Percentiles rank a stretch among this genome's conserved stretches.
These are phyloP conservation scores for Taiwanofungus camphoratus DNA, from an alignment of 1,284 basidiomycete genomes.

Conservation along the genomic window DNA sequence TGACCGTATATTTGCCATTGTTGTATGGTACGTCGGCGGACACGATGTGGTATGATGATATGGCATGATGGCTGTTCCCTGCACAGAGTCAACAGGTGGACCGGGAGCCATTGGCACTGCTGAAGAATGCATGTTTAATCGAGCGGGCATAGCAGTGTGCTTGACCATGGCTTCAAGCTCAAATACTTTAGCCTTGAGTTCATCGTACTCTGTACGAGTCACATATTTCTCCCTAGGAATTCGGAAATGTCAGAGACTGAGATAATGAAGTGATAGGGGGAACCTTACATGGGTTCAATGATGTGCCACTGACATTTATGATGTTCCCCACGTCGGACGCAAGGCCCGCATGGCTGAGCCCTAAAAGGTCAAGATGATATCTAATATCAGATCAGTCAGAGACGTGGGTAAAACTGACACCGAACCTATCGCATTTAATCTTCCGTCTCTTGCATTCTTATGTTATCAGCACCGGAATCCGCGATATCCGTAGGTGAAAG, in stretches of 20 bases:
- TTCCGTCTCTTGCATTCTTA: slow-evolving; percentile 57
- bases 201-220: slow-evolving; percentile 46
- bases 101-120: slow-evolving; percentile 21
- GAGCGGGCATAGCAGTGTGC: slow-evolving; percentile 9
- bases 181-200: slow-evolving; percentile 37
- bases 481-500: slow-evolving; percentile 5
- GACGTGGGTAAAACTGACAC: slow-evolving; percentile 16
- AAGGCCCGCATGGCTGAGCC: slow-evolving; percentile 52
- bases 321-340: slow-evolving; percentile 47
- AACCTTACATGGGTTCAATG: slow-evolving; percentile 48
- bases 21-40: slow-evolving; percentile 7
- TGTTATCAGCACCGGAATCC: slow-evolving; percentile 10
- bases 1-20: slow-evolving; percentile 17
- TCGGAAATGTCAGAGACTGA: background rate
- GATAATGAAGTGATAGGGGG: background rate
- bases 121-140: slow-evolving; percentile 14
- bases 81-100: slow-evolving; percentile 21
- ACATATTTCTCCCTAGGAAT: slow-evolving; percentile 49
- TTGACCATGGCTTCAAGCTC: slow-evolving; percentile 32
- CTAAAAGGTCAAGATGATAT: slow-evolving; percentile 24
- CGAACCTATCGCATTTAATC: slow-evolving; percentile 56
- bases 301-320: slow-evolving; percentile 53
- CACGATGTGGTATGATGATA: slow-evolving; percentile 18
- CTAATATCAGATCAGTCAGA: slow-evolving; percentile 15
- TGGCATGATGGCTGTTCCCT: slow-evolving; percentile 22